Evolutionary conservation across 306 rosid species (phyloP).

Genomic region (Astragalus membranaceus): DNA sequence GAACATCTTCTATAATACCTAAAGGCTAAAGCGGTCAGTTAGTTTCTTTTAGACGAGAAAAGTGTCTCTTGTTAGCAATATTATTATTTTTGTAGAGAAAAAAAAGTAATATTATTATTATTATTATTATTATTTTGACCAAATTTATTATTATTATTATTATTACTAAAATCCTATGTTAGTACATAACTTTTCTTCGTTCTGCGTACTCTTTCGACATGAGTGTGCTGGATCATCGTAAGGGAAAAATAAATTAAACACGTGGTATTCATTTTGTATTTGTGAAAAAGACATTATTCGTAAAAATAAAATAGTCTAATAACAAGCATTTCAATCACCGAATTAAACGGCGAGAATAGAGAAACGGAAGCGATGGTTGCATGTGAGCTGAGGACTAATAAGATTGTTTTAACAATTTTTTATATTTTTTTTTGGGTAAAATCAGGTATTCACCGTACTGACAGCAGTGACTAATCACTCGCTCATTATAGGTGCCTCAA

Average conservation of each 20-base stretch:
- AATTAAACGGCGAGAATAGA: constrained; percentile 42
- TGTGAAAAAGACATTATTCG: neutral
- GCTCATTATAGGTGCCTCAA: too few species aligned
- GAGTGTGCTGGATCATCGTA: constrained; percentile 29
- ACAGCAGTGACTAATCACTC: too few species aligned
- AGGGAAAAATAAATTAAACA: constrained; percentile 21
- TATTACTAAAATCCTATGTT: neutral
- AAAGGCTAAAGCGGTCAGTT: too few species aligned
- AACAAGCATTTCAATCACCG: constrained; percentile 19
- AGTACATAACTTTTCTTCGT: neutral
- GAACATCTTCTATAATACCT: too few species aligned
- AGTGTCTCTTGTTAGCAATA: too few species aligned
- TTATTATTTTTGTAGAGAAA: too few species aligned
- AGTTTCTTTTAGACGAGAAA: too few species aligned
- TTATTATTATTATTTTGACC: too few species aligned
- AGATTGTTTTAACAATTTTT: neutral
- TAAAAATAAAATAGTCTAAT: neutral
- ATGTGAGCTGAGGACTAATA: constrained; percentile 29
- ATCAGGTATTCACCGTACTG: too few species aligned
- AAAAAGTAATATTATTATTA: too few species aligned
- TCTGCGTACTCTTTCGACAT: constrained; percentile 9
- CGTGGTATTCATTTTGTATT: constrained; percentile 12
- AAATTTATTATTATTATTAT: too few species aligned
- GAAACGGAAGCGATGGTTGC: constrained; percentile 38
- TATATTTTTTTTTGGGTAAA: too few species aligned